Evolutionary conservation across 2,329 filamentous ascomycete species (phyloP).

Genomic region (Ampelomyces quisqualis): DNA sequence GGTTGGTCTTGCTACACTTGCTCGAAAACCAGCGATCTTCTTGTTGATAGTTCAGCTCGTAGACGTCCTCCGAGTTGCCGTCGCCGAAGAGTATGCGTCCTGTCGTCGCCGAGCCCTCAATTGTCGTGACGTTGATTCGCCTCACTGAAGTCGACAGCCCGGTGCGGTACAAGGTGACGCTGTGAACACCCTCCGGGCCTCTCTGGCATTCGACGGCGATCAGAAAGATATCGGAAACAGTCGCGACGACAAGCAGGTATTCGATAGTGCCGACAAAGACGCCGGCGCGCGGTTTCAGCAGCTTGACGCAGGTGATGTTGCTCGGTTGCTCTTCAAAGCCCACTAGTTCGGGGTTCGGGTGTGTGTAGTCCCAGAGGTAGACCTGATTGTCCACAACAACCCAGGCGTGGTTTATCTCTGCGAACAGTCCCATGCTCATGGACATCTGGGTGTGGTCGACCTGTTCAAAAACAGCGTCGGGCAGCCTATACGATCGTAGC

Average conservation of each 20-base stretch:
- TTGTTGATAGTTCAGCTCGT: slow-evolving; percentile 94
- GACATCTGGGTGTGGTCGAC: slow-evolving; percentile 84
- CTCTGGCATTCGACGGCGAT: slow-evolving; percentile 75
- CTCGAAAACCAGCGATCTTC: slow-evolving; percentile 96
- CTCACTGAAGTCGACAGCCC: slow-evolving; percentile 78
- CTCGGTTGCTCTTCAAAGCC: slow-evolving; percentile 88
- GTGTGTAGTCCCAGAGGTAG: slow-evolving; percentile 97
- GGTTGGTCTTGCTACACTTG: slow-evolving; percentile 83
- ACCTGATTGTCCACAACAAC: slow-evolving; percentile 93
- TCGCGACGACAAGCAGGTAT: slow-evolving; percentile 86
- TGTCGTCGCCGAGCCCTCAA: slow-evolving; percentile 72
- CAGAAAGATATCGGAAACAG: slow-evolving; percentile 78
- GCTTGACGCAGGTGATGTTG: slow-evolving; percentile 85
- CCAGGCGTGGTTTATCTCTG: slow-evolving; percentile 93
- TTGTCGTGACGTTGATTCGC: slow-evolving; percentile 73
- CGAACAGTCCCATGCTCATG: slow-evolving; percentile 93
- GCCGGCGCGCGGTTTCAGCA: slow-evolving; percentile 79
- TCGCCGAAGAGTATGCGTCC: slow-evolving; percentile 95
- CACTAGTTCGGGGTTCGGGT: slow-evolving; percentile 85
- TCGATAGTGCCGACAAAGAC: slow-evolving; percentile 87
- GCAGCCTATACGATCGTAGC: slow-evolving; percentile 82
- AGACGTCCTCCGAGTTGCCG: slow-evolving; percentile 77
- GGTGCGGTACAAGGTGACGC: slow-evolving; percentile 81
- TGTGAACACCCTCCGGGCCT: slow-evolving; percentile 65
- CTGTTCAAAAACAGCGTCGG: slow-evolving; percentile 87